Percentiles rank a stretch among this genome's conserved stretches.
Evolutionary conservation across 208 protist species (phyloP).

Genomic region (Trypanosomatidae sp.): DNA sequence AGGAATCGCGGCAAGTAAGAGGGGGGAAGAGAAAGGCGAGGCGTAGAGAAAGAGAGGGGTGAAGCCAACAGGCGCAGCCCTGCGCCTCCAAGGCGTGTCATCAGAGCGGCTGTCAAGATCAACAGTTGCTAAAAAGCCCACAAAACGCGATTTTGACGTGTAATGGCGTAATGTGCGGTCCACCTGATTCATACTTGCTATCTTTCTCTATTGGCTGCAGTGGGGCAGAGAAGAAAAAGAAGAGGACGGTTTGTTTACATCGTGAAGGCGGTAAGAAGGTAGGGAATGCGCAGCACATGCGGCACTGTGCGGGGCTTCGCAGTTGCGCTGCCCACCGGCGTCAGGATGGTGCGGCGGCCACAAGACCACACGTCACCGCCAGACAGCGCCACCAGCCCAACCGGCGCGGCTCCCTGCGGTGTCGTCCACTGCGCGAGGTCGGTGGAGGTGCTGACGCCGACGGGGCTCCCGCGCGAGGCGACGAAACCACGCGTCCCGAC

Average conservation of each 20-base stretch:
- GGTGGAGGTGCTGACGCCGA: constrained; percentile 55
- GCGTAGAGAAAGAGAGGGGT: no score
- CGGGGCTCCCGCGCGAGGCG: constrained; percentile 45
- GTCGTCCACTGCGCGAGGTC: constrained; percentile 25
- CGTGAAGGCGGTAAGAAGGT: constrained; percentile 11
- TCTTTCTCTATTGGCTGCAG: no score
- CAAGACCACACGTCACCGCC: constrained; percentile 19
- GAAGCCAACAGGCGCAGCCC: no score
- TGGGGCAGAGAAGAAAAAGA: no score
- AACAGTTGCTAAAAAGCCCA: no score
- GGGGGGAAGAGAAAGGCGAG: no score
- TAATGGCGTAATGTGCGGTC: no score
- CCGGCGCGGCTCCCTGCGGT: constrained; percentile 15
- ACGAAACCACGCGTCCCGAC: constrained; percentile 25
- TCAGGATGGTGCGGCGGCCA: constrained; percentile 13
- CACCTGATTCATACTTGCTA: neutral
- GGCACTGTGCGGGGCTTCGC: constrained; percentile 10
- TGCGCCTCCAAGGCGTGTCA: no score
- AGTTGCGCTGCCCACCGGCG: neutral
- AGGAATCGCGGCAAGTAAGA: no score
- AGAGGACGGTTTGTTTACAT: constrained; percentile 15
- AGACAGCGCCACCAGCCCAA: constrained; percentile 8
- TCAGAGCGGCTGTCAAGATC: no score
- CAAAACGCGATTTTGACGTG: neutral
- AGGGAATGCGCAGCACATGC: constrained; percentile 13